Conservation (phyloP, 2,329 filamentous ascomycete genomes). For the Aureobasidium sp. region DNA sequence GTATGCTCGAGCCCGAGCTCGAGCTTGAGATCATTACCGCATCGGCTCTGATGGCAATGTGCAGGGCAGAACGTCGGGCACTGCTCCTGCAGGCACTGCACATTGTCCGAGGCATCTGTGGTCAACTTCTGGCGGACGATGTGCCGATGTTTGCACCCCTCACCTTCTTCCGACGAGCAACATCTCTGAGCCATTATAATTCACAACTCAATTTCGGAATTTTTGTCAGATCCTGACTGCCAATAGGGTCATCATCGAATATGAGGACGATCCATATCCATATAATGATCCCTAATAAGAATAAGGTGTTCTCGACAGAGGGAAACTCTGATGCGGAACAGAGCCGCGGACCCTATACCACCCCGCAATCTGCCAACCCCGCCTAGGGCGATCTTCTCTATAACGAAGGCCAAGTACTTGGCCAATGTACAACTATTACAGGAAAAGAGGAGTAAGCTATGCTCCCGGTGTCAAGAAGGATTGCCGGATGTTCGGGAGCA, state of each 20-base stretch:
- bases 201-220: too few relatives aligned
- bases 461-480: neutral
- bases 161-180: too few relatives aligned
- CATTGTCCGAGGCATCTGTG: neutral
- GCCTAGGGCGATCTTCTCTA: neutral
- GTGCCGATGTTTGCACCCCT: neutral
- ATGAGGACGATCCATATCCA: neutral
- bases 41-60: neutral
- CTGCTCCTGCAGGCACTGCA: neutral
- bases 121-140: neutral
- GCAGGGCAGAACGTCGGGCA: neutral
- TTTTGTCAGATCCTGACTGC: too few relatives aligned
- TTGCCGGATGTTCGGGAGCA: neutral
- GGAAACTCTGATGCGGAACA: neutral
- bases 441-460: constrained; percentile 6
- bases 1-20: too few relatives aligned
- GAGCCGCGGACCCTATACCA: neutral
- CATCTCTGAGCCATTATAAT: neutral
- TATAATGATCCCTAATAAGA: neutral
- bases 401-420: neutral
- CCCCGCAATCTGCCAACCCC: neutral
- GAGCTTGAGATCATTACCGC: too few relatives aligned
- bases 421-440: neutral
- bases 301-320: neutral
- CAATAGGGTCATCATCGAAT: too few relatives aligned